These are phyloP conservation scores for Scorias spongiosa DNA, from an alignment of 2,329 filamentous ascomycete genomes.

Conservation along the genomic window DNA sequence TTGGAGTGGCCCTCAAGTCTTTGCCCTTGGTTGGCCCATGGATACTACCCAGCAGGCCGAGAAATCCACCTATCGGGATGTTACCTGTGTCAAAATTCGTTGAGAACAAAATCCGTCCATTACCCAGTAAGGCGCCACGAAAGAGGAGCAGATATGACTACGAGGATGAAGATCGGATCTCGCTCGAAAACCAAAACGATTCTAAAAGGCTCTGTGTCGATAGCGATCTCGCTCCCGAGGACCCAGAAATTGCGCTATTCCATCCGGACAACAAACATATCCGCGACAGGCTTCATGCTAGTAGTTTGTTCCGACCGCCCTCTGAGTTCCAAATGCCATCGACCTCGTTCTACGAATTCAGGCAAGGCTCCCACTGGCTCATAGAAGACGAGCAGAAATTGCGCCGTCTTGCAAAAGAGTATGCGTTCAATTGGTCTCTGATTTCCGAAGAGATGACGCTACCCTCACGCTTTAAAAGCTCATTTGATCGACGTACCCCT, in stretches of 20 bases:
- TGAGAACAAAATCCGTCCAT: slow-evolving; percentile 59
- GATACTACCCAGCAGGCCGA: slow-evolving; percentile 1
- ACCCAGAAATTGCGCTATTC: slow-evolving; percentile 71
- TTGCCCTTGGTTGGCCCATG: slow-evolving; percentile 12
- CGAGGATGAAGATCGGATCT: slow-evolving; percentile 51
- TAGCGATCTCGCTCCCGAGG: slow-evolving; percentile 47
- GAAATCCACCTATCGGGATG: slow-evolving; percentile 4
- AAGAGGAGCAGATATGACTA: slow-evolving; percentile 79
- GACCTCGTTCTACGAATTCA: slow-evolving; percentile 76
- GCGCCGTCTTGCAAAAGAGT: slow-evolving; percentile 70
- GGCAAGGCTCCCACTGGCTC: slow-evolving; percentile 83
- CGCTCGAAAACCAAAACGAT: slow-evolving; percentile 19
- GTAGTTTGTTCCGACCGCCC: slow-evolving; percentile 84
- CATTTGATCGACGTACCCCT: slow-evolving; percentile 75
- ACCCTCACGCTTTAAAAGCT: slow-evolving; percentile 64
- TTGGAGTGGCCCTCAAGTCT: slow-evolving; percentile 13
- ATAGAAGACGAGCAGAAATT: slow-evolving; percentile 81
- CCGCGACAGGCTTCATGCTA: slow-evolving; percentile 75
- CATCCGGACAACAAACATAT: slow-evolving; percentile 78
- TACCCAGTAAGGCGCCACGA: slow-evolving; percentile 32
- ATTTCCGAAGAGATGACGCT: slow-evolving; percentile 68
- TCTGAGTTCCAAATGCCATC: slow-evolving; percentile 84
- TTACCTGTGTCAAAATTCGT: slow-evolving; percentile 67
- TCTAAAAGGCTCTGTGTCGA: slow-evolving; percentile 26
- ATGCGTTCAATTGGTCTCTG: slow-evolving; percentile 94